Percentiles rank a stretch among this genome's conserved stretches.
phyloP scores from a whole-genome alignment of 257 asterid species.

The Plantago elongata region DNA sequence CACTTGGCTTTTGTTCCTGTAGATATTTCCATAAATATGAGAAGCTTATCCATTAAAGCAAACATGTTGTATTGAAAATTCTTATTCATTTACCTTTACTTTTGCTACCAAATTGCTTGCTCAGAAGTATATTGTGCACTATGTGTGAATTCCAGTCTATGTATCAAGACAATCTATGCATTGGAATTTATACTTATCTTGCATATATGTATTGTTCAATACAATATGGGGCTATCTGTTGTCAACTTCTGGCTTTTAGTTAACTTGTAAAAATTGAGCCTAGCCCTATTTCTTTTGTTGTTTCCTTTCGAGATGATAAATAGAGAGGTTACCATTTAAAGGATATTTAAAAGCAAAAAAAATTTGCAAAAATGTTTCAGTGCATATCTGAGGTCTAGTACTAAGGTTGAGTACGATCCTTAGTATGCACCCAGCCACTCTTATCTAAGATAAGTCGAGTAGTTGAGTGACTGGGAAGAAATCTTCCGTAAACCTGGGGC shows the following conservation, averaged over 20 bases:
- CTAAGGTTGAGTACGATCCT: not conserved
- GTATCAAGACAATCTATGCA: not conserved
- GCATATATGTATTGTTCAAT: not conserved
- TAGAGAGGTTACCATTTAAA: too few species aligned
- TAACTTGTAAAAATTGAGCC: too few species aligned
- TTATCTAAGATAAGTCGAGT: not conserved
- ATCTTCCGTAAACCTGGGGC: not conserved
- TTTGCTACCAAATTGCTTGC: not conserved
- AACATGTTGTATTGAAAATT: not conserved
- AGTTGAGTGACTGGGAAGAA: not conserved
- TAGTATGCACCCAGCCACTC: not conserved
- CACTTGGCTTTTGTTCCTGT: slow-evolving; percentile 15
- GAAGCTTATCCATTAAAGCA: not conserved
- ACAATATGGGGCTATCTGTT: not conserved
- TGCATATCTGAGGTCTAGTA: not conserved
- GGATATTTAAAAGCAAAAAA: not conserved
- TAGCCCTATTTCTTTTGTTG: not conserved
- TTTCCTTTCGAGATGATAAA: too few species aligned
- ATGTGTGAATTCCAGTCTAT: not conserved
- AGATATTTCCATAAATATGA: not conserved
- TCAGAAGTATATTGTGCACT: not conserved
- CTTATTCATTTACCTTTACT: not conserved
- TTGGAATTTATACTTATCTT: not conserved
- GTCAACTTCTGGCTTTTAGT: not conserved
- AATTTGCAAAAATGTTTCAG: not conserved